These are phyloP conservation scores for Rhododendron griersonianum DNA, from an alignment of 148 eudicot genomes.

Conservation along the genomic window DNA sequence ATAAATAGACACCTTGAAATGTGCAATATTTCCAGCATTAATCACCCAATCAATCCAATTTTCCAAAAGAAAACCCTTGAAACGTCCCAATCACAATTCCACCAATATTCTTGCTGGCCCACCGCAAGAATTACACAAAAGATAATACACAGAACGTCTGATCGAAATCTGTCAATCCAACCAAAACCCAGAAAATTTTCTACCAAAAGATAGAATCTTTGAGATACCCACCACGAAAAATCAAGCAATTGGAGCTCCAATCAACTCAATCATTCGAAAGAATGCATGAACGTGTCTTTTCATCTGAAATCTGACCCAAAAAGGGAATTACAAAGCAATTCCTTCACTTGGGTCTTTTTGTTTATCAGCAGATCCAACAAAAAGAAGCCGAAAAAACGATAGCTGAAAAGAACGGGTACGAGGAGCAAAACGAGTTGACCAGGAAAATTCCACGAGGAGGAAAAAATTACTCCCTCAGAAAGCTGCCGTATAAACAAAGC, in stretches of 20 bases:
- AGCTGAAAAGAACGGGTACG: background rate
- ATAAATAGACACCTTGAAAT: background rate
- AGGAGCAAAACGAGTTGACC: slow-evolving; percentile 8
- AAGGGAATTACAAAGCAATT: background rate
- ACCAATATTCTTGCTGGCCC: slow-evolving; percentile 7
- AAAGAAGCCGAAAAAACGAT: background rate
- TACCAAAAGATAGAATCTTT: background rate
- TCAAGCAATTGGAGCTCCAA: slow-evolving; percentile 3
- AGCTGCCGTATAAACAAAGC: background rate
- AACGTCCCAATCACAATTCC: slow-evolving; percentile 11
- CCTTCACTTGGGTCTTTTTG: background rate
- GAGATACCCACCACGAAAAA: slow-evolving; percentile 6
- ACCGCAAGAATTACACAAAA: background rate
- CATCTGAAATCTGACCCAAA: background rate
- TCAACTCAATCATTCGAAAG: slow-evolving; percentile 13
- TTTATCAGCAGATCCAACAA: slow-evolving; percentile 30
- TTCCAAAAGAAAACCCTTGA: slow-evolving; percentile 5
- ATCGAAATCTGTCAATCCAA: background rate
- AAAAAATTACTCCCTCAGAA: background rate
- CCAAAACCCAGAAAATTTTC: slow-evolving; percentile 17
- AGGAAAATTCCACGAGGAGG: background rate
- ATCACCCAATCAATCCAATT: slow-evolving; percentile 17
- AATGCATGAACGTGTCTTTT: background rate
- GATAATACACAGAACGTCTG: slow-evolving; percentile 2
- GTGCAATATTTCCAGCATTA: background rate